Base-by-base conservation (phyloP, 176 grass and related monocot species). In the Cenchrus fungigraminus region DNA sequence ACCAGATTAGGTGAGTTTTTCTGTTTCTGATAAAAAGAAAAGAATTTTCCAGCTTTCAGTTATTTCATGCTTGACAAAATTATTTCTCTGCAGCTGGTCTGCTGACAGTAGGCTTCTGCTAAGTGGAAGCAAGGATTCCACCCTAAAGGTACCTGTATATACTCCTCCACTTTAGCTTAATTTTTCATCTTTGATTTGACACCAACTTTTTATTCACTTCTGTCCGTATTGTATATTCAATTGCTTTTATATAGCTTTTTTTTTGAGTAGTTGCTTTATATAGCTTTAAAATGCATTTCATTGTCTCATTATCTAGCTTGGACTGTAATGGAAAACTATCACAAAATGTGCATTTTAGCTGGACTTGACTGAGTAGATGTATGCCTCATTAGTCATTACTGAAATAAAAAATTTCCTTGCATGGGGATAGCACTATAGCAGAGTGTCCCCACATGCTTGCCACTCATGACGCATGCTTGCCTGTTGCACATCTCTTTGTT, bases 41-140 rank as follows among this genome's bases (percentile, higher is more conserved):
- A 17, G 5, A 14, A 14, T 40, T 57, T 7, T 6, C 28, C 12
- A 82, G 55, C 77, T 63, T 82, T 40, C 1, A 49, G 65, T 78
- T 2, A 25, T 47, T 71, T 16, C 64, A 49, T 61, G 54, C 53
- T 60, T 83, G 74, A 86, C 52, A 68, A 73, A 16, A 9, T 44
- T 52, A 43, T 86, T 64, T 90, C 13, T 87, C 44, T 82, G 46
- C 77, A 95, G 97, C 84, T 98, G 97, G 97, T 98, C 93, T 12
- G 89, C 97, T 0, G 97, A 96, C 82, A 98, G 97, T 91, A 94
- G 97, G 86, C 97, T 98, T 79, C 89, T 98, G 29, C 88, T 98
- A 47, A 98, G 97, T 76, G 97, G 93, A 82, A 98, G 97, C 93
- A 98, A 98, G 89, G 93, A 98, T 67, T 98, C 93, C 11, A 98